Percentiles rank a stretch among this genome's conserved stretches.
Evolutionary conservation across 139 green algal species (phyloP).

Genomic region (Chlorella vulgaris): DNA sequence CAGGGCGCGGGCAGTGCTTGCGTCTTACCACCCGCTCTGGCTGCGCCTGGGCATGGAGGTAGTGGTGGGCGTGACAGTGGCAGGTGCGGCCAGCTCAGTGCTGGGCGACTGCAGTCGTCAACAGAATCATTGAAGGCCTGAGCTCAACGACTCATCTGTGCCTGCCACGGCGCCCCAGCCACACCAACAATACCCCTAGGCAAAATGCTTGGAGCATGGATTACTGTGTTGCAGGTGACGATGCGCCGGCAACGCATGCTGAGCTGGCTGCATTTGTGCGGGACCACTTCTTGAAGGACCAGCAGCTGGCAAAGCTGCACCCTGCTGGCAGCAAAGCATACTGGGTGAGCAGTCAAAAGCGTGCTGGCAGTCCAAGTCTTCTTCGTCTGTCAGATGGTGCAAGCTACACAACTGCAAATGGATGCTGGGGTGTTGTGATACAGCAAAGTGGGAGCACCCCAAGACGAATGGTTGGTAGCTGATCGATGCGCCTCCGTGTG

Average conservation of each 20-base stretch:
- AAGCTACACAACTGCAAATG: too few relatives aligned
- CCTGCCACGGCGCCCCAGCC: too few relatives aligned
- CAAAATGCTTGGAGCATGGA: too few relatives aligned
- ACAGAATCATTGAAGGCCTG: too few relatives aligned
- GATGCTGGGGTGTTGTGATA: too few relatives aligned
- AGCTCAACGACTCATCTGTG: too few relatives aligned
- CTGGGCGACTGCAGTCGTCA: too few relatives aligned
- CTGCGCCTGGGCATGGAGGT: slow-evolving; percentile 71
- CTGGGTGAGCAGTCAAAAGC: slow-evolving; percentile 47
- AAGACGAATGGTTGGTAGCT: too few relatives aligned
- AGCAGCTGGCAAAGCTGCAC: slow-evolving; percentile 51
- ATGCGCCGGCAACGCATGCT: background rate
- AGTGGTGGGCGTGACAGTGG: slow-evolving; percentile 28
- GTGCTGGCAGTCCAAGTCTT: background rate
- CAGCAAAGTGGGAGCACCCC: too few relatives aligned
- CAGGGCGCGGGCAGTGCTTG: slow-evolving; percentile 60
- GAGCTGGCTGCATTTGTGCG: slow-evolving; percentile 55
- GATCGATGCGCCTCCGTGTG: too few relatives aligned
- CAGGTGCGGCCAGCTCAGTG: slow-evolving; percentile 1
- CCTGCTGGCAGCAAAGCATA: slow-evolving; percentile 45
- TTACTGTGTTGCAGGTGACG: background rate
- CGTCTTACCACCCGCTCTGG: slow-evolving; percentile 88
- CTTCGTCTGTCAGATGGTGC: too few relatives aligned
- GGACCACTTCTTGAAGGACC: slow-evolving; percentile 62
- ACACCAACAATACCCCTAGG: too few relatives aligned